Conservation (phyloP, 306 rosid genomes). For the Heteromeles arbutifolia region DNA sequence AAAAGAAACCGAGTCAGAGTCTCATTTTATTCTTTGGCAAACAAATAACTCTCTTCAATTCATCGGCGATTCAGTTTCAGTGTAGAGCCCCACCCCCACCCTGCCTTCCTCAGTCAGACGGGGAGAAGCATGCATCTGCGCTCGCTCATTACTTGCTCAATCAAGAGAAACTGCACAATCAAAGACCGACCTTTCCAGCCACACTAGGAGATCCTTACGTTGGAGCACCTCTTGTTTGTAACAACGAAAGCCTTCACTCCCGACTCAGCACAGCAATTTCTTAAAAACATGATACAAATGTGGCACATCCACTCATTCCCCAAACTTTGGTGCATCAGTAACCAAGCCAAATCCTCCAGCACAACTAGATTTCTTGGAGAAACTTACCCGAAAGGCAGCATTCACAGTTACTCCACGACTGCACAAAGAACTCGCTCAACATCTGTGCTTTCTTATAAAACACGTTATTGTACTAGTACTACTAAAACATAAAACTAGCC, state of each 20-base stretch:
- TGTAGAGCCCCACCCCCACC: not conserved
- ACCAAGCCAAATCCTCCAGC: not conserved
- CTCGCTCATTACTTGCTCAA: not conserved
- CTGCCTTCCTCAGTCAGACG: not conserved
- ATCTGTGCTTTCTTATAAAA: slow-evolving; percentile 10
- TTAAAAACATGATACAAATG: not conserved
- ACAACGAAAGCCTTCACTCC: not conserved
- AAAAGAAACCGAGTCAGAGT: not conserved
- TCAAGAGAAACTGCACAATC: not conserved
- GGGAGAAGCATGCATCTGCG: not conserved
- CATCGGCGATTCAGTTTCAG: not conserved
- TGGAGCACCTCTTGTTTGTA: not conserved
- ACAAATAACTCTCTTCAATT: not conserved
- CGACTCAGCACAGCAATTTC: not conserved
- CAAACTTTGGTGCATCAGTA: not conserved
- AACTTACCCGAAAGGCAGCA: not conserved
- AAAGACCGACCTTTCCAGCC: not conserved
- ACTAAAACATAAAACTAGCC: not conserved
- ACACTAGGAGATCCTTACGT: not conserved
- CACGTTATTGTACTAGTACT: not conserved
- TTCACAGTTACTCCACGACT: not conserved
- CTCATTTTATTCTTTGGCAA: not conserved
- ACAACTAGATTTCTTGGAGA: not conserved
- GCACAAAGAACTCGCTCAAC: not conserved
- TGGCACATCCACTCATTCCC: not conserved